These are phyloP conservation scores for Triadica sebifera DNA, from an alignment of 345 rosid genomes.

Conservation along the genomic window DNA sequence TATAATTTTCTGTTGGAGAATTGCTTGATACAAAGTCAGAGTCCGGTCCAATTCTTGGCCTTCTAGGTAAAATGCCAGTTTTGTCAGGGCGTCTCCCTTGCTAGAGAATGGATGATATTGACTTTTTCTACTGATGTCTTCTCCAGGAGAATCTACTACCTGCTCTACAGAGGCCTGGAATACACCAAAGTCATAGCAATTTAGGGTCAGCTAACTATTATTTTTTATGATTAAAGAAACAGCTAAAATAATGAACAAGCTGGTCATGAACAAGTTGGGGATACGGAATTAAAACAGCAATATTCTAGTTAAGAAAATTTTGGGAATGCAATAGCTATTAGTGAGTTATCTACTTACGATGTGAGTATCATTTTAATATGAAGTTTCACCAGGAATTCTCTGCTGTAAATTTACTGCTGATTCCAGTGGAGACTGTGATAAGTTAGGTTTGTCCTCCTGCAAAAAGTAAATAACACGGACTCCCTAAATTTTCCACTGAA, in stretches of 20 bases:
- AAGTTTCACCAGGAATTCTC: constrained; percentile 26
- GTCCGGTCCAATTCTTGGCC: constrained; percentile 58
- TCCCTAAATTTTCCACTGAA: constrained; percentile 1
- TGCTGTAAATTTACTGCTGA: constrained; percentile 26
- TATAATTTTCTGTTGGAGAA: constrained; percentile 64
- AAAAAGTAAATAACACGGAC: neutral
- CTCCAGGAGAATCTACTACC: constrained; percentile 28
- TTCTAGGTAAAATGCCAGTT: constrained; percentile 61
- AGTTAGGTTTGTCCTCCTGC: constrained; percentile 37
- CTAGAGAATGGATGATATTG: constrained; percentile 32
- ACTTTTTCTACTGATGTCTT: constrained; percentile 19
- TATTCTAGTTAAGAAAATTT: constrained; percentile 5
- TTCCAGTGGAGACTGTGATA: constrained; percentile 33
- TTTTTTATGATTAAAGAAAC: neutral
- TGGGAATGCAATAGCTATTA: neutral
- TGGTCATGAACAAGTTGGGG: neutral
- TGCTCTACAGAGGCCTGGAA: constrained; percentile 41
- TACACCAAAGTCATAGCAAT: neutral
- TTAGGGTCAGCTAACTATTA: neutral
- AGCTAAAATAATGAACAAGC: neutral
- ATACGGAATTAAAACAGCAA: neutral
- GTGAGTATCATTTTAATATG: constrained; percentile 23
- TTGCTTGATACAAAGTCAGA: constrained; percentile 69
- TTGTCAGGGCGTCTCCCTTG: constrained; percentile 34
- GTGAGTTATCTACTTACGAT: constrained; percentile 29